Evolutionary conservation across 495 filamentous ascomycete genomes (phyloP).

Genomic region (Pseudoneurospora amorphoporcata): DNA sequence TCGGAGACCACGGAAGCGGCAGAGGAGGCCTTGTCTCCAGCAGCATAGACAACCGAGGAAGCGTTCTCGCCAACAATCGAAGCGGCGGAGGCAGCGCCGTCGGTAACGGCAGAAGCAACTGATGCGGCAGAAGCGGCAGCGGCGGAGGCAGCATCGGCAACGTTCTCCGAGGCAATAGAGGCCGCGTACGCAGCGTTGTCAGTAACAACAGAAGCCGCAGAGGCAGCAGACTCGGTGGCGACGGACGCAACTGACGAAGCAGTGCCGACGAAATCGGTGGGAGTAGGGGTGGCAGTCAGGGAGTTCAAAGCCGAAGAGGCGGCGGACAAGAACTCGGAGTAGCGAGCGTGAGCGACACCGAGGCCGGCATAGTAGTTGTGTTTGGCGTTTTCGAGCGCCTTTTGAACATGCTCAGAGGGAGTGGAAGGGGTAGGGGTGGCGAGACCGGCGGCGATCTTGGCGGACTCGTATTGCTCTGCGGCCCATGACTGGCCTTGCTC

Average conservation of each 20-base stretch:
- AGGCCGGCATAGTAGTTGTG: constrained; percentile 68
- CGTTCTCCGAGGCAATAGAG: constrained; percentile 10
- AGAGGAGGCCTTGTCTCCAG: constrained; percentile 12
- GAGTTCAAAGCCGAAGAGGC: constrained; percentile 52
- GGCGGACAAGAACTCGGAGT: constrained; percentile 59
- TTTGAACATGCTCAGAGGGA: constrained; percentile 33
- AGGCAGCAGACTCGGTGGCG: constrained; percentile 22
- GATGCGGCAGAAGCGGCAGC: constrained; percentile 35
- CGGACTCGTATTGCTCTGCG: constrained; percentile 51
- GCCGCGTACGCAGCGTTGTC: constrained; percentile 19
- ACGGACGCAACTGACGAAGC: constrained; percentile 26
- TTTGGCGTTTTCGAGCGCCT: constrained; percentile 50
- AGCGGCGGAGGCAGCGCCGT: constrained; percentile 25
- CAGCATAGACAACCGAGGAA: constrained; percentile 21
- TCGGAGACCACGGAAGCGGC: constrained; percentile 20
- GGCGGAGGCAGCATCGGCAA: constrained; percentile 36
- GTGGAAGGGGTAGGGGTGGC: constrained; percentile 43
- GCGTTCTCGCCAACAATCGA: constrained; percentile 17
- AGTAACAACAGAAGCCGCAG: constrained; percentile 21
- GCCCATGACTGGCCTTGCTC: constrained; percentile 54
- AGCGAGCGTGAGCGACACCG: constrained; percentile 66
- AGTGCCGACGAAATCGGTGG: constrained; percentile 33
- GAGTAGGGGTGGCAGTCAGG: constrained; percentile 38
- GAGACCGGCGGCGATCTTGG: constrained; percentile 45
- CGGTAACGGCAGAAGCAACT: constrained; percentile 1